Base-by-base conservation (phyloP, 148 eudicot species). In the Hydrangea macrophylla region DNA sequence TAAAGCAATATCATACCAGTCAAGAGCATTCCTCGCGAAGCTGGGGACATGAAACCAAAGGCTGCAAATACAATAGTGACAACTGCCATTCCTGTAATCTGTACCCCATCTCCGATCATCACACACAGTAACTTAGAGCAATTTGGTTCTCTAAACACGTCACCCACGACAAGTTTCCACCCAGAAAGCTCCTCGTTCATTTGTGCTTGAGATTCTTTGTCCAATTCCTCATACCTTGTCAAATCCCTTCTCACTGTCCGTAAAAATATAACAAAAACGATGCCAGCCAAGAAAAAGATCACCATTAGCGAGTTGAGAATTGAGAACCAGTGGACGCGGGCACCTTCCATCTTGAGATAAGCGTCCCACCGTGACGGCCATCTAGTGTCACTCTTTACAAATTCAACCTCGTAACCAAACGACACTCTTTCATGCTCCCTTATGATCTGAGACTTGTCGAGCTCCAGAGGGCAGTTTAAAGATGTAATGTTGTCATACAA, bases 301-400 rank as follows among this genome's bases (percentile, higher is more conserved):
- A 85, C 87, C 87, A 87, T 87, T 35, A 85, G 73, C 0, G 89
- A 85, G 67, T 85, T 83, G 40, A 85, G 55, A 56, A 85, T 85
- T 8, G 87, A 85, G 76, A 82, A 79, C 87, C 89, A 85, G 67
- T 85, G 88, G 18, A 88, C 84, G 33, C 79, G 75, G 31, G 82
- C 75, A 71, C 86, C 86, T 66, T 83, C 92, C 92, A 80, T 82
- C 66, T 76, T 83, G 22, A 87, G 32, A 74, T 88, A 85, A 75
- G 89, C 89, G 71, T 88, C 89, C 89, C 92, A 88, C 50, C 89
- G 73, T 25, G 86, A 88, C 17, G 87, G 89, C 89, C 90, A 88
- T 72, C 73, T 81, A 40, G 72, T 76, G 33, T 83, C 72, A 62
- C 88, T 88, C 60, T 85, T 80, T 68, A 85, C 86, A 78, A 88